phyloP scores from a whole-genome alignment of 176 grass and related monocot genomes.

The Avena eriantha region DNA sequence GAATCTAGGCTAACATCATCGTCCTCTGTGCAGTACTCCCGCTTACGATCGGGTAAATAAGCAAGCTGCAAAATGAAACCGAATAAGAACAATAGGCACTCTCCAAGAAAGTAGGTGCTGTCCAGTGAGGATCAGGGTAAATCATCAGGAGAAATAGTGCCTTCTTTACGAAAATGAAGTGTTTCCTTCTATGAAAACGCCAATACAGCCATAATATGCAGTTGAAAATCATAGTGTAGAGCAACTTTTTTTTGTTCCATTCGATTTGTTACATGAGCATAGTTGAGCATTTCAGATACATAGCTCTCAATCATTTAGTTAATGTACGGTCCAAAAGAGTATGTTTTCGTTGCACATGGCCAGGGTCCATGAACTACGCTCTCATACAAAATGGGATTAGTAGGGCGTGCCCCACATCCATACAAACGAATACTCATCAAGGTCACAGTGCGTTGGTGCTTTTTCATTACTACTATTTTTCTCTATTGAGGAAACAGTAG shows the following conservation, averaged over 20 bases:
- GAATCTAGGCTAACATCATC: constrained; percentile 85
- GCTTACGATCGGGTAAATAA: constrained; percentile 92
- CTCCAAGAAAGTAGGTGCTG: background rate
- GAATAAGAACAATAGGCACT: constrained; percentile 34
- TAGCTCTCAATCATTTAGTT: constrained; percentile 2
- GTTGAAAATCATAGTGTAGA: background rate
- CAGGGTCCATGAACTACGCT: background rate
- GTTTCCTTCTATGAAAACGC: background rate
- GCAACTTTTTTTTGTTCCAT: constrained; percentile 26
- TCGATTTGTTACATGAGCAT: background rate
- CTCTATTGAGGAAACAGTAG: background rate
- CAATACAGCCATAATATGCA: constrained; percentile 7
- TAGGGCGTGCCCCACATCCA: background rate
- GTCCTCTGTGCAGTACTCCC: constrained; percentile 75
- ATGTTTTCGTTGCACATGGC: background rate
- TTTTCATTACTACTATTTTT: background rate
- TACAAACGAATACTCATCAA: background rate
- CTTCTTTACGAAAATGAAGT: background rate
- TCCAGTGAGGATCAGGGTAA: constrained; percentile 17
- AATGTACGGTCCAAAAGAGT: constrained; percentile 15
- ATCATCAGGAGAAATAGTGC: constrained; percentile 20
- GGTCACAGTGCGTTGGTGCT: background rate
- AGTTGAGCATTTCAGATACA: constrained; percentile 14
- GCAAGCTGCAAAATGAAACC: constrained; percentile 73
- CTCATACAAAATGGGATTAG: constrained; percentile 6